Conservation (phyloP, 768 basidiomycete species). For the Phylloporus rhodoxanthus region DNA sequence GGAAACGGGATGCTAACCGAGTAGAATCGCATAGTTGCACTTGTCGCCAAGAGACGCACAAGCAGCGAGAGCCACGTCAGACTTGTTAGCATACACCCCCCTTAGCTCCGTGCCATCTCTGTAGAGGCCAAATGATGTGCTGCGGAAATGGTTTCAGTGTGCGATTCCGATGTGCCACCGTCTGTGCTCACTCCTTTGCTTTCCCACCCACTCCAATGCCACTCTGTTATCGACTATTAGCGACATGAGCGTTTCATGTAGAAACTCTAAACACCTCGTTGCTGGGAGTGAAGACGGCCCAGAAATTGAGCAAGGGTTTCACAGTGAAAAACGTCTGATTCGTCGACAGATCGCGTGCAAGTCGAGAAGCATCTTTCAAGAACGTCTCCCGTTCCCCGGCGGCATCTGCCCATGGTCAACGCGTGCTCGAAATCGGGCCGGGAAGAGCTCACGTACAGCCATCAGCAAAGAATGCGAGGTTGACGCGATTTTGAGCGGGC, state of each 20-base stretch:
- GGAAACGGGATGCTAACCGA: slow-evolving; percentile 42
- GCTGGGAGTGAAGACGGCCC: slow-evolving; percentile 75
- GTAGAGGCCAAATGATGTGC: slow-evolving; percentile 72
- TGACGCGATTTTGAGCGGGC: slow-evolving; percentile 57
- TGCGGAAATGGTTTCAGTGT: slow-evolving; percentile 24
- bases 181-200: slow-evolving; percentile 56
- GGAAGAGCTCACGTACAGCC: slow-evolving; percentile 50
- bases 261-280: slow-evolving; percentile 45
- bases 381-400: slow-evolving; percentile 55
- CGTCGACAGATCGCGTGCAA: slow-evolving; percentile 62
- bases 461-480: slow-evolving; percentile 73
- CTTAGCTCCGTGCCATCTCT: slow-evolving; percentile 73
- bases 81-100: slow-evolving; percentile 64
- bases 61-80: slow-evolving; percentile 61
- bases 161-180: neutral
- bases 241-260: slow-evolving; percentile 18
- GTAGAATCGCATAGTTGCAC: slow-evolving; percentile 71
- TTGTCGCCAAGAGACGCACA: slow-evolving; percentile 56
- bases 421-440: neutral
- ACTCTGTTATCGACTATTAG: slow-evolving; percentile 37
- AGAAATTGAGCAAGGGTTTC: slow-evolving; percentile 71
- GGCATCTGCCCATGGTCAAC: slow-evolving; percentile 39
- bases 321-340: slow-evolving; percentile 78
- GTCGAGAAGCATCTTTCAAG: slow-evolving; percentile 55
- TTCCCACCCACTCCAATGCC: slow-evolving; percentile 64